These are phyloP conservation scores for Parathielavia hyrcaniae DNA, from an alignment of 495 filamentous ascomycete genomes.

Conservation along the genomic window DNA sequence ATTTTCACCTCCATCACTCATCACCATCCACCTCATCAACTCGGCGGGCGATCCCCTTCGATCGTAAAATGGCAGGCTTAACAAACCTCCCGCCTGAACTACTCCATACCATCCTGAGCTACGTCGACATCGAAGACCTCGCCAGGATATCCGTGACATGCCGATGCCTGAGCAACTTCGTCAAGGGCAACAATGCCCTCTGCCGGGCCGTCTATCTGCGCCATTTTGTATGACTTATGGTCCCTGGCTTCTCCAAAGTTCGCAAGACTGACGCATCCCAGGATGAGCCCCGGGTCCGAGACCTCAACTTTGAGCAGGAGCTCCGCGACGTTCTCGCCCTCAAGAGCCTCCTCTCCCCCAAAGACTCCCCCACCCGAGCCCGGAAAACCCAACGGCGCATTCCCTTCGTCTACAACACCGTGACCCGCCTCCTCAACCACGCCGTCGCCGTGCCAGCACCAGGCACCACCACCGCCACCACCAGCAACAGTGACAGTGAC, in stretches of 20 bases:
- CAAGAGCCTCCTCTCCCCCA: slow-evolving; percentile 36
- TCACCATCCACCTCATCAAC: background rate
- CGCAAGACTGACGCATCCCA: slow-evolving; percentile 11
- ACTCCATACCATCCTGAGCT: slow-evolving; percentile 49
- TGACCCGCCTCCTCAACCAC: slow-evolving; percentile 35
- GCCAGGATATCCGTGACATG: slow-evolving; percentile 42
- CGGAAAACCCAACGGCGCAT: background rate
- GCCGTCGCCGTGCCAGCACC: slow-evolving; percentile 24
- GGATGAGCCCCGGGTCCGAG: slow-evolving; percentile 36
- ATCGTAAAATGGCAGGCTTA: slow-evolving; percentile 26
- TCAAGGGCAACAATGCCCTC: slow-evolving; percentile 47
- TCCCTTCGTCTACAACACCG: slow-evolving; percentile 36
- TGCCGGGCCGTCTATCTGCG: slow-evolving; percentile 49
- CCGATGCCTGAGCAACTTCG: slow-evolving; percentile 41
- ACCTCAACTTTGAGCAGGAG: slow-evolving; percentile 46
- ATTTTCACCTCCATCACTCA: no score
- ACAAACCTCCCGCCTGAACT: slow-evolving; percentile 52
- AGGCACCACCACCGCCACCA: slow-evolving; percentile 21
- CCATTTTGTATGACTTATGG: slow-evolving; percentile 31
- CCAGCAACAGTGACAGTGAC: background rate
- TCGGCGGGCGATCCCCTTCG: background rate
- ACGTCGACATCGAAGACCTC: slow-evolving; percentile 50
- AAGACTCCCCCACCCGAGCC: background rate
- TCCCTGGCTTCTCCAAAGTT: background rate
- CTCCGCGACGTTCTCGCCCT: slow-evolving; percentile 46